Percentiles rank a stretch among this genome's conserved stretches.
These are phyloP conservation scores for Penicillium argentinense DNA, from an alignment of 495 filamentous ascomycete genomes.

Conservation along the genomic window DNA sequence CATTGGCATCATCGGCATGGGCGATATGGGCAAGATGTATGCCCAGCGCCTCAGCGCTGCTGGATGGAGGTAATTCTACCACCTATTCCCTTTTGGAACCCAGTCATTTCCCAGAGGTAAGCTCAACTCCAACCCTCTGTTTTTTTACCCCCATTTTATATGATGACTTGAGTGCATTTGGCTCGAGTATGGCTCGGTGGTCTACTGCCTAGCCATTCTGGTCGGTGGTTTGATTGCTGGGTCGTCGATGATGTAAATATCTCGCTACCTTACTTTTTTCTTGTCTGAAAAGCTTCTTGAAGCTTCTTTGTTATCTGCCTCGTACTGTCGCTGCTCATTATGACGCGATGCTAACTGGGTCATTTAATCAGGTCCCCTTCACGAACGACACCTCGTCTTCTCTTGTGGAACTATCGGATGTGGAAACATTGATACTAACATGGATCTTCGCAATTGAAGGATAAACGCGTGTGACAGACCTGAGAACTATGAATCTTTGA, in stretches of 20 bases:
- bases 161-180: conserved; percentile 99
- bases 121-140: conserved; percentile 17
- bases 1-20: conserved; percentile 97
- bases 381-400: conserved; percentile 4
- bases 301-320: conserved; percentile 11
- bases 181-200: conserved; percentile 82
- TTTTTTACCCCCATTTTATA: conserved; percentile 38
- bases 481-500: conserved; percentile 76
- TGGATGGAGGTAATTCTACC: conserved; percentile 84
- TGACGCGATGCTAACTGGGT: conserved; percentile 12
- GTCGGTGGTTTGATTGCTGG: conserved; percentile 35
- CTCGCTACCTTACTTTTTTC: conserved; percentile 90
- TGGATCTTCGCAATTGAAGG: conserved; percentile 46
- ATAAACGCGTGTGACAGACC: conserved; percentile 92
- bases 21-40: conserved; percentile 99
- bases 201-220: conserved; percentile 51
- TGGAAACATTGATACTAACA: conserved; percentile 30
- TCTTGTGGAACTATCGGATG: conserved; percentile 1
- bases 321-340: conserved; percentile 4
- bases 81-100: conserved; percentile 10
- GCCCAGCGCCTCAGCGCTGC: conserved; percentile 79
- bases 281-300: conserved; percentile 64
- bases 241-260: conserved; percentile 91
- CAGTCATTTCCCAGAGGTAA: conserved; percentile 29
- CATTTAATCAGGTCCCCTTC: neutral